Base-by-base conservation (phyloP, 331 rosid species). In the Quercus lobata region DNA sequence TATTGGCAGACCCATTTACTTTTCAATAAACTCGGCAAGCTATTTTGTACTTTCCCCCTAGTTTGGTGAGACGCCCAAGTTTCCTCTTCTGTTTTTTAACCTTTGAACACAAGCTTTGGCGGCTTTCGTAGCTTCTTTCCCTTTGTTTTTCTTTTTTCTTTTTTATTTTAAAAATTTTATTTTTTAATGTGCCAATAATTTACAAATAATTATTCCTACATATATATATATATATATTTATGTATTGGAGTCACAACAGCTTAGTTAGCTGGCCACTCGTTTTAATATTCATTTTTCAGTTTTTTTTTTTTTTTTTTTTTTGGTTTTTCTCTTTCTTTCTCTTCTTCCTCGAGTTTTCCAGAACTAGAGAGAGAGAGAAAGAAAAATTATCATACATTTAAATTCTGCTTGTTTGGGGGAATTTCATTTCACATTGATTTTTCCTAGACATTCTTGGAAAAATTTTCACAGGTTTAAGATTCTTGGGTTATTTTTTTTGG, bases 211-310 rank as follows among this genome's bases (percentile, higher is more conserved):
- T 53, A 79, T 16, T 65, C 9, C 56, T 37, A 7, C 44, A 37
- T 65, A 35, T 35, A 35, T 35, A 34, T 34, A 34, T 34, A 34
- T 65, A 76, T 77, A 71, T 79, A 73, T 78, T 74, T 87, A 88
- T 87, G 88, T 88, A 90, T 65, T 69, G 76, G 82, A 79, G 90
- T 83, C 88, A 89, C 86, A 85, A 87, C 89, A 85, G 84, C 89
- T 22, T 78, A 63, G 89, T 84, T 91, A 85, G 97, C 92, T 87
- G 93, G 89, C 99, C 92, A 90, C 97, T 87, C 90, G 78, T 81
- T 88, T 91, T 81, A 84, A 18, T n/a, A 66, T 57, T 24, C 52
- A 70, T 84, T 85, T 80, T 19, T 65, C 49, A 21, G 71, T 77
- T 70, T 81, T n/a, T 77, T 77, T 72, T 79, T n/a, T 77, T n/a